Conservation (phyloP, 192 early-diverging fungal genomes). For the Fimicolochytrium jonesii region DNA sequence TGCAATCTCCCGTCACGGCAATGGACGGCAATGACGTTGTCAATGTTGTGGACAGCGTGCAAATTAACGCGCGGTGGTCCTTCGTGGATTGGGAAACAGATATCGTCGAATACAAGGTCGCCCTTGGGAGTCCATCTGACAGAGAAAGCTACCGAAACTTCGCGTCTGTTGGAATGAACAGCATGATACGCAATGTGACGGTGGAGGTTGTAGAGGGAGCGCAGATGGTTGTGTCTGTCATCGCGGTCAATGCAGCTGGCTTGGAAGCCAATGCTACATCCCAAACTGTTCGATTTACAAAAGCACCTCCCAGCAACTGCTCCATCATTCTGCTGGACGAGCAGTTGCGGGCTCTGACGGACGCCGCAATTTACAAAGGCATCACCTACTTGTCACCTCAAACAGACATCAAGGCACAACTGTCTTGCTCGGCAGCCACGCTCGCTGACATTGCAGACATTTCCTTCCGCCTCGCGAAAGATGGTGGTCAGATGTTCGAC, state of each 20-base stretch:
- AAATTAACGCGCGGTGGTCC: not conserved
- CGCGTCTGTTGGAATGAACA: not conserved
- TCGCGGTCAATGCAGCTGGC: not conserved
- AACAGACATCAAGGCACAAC: too few relatives aligned
- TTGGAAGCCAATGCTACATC: not conserved
- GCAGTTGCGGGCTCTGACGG: not conserved
- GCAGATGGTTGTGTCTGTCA: not conserved
- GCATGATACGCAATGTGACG: not conserved
- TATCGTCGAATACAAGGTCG: conserved; percentile 2
- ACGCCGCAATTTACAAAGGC: too few relatives aligned
- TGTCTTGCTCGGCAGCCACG: too few relatives aligned
- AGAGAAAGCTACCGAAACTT: not conserved
- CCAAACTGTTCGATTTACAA: not conserved
- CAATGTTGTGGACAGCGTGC: not conserved
- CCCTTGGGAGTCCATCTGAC: not conserved
- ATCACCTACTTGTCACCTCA: too few relatives aligned
- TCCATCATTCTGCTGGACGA: not conserved
- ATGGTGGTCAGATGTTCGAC: too few relatives aligned
- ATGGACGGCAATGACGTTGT: not conserved
- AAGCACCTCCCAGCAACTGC: not conserved
- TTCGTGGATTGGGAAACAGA: not conserved
- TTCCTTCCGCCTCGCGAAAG: too few relatives aligned
- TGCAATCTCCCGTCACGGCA: not conserved
- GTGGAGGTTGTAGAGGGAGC: not conserved
- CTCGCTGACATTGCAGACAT: too few relatives aligned